Evolutionary conservation across 1,284 basidiomycete species (phyloP), one percentile per base, ranked within the genome.

Genomic region (Microbotryum silenes-acaulis): DNA sequence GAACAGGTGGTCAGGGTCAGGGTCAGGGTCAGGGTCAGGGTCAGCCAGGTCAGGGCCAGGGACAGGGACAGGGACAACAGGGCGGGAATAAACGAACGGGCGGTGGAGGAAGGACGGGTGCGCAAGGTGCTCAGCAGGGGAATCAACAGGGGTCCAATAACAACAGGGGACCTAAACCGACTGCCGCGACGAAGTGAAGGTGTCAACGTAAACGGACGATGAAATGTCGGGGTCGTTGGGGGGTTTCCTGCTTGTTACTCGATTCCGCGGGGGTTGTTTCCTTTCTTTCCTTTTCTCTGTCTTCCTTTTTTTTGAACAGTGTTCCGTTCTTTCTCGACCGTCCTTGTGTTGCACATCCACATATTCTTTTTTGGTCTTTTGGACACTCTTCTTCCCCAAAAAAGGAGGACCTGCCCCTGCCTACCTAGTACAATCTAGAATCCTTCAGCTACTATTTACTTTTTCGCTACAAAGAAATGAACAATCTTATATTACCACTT

Each of bases 61-160:
- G 56, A 6, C 31, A 42, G 37, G 37, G 48, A n/a, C 48, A 50
- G n/a, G 27, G 48, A 8, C 48, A 50, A 37, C 37, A 10, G 27
- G 51, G 52, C 23, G 27, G 18, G 33, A 42, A 25, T 20, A 45
- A 50, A 46, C 25, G 27, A 8, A 53, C 49, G 51, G n/a, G 57
- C 21, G 50, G 25, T 47, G n/a, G 70, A 93, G 81, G 77, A 94
- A 94, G 70, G 86, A 85, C 75, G 94, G 91, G 53, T 93, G 81
- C 74, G 20, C 48, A 21, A 21, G 48, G 21, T 10, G 48, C 18
- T 27, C 42, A 33, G 37, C 33, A 54, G 51, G 52, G 44, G 55
- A 48, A 49, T 20, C 31, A 10, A 48, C 33, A 49, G 31, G 33
- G 37, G 52, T 18, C 37, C 37, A 14, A 42, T 10, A 18, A 12